Evolutionary conservation across 2,329 filamentous ascomycete genomes (phyloP), one percentile per base, ranked within the genome.

Genomic region (Bipolaris cookei): DNA sequence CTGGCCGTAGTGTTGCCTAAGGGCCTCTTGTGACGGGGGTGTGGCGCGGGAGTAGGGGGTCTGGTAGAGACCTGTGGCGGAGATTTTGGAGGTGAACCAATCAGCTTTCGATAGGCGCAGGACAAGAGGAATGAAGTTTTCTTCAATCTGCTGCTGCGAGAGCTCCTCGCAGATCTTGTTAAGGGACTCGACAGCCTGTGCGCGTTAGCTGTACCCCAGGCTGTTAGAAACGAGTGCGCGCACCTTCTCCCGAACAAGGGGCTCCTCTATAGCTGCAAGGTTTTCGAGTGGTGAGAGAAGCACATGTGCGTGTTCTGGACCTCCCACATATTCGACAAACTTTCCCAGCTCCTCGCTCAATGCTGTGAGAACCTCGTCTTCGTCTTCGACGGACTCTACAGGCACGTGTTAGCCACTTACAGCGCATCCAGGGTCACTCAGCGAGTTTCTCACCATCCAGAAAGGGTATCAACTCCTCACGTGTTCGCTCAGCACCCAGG

Each of bases 41-140:
- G 92, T 90, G 58, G 95, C 92, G 83, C 96, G 96, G 72, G 88
- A 90, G 83, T 99, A 99, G 64, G 95, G 94, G 46, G 88, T 87
- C 76, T 91, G 95, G 82, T 94, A 99, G 62, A 99, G 89, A 62
- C 95, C 95, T 65, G 94, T 97, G 62, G 94, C 95, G 30, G 95
- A 99, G 65, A 99, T 95, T 82, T 98, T 99, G 65, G 95, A 98
- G 56, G 95, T 99, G 80, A 99, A 99, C 95, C 95, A 99, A 81
- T 99, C 95, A 80, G 95, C 95, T 85, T 98, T 99, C 65, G 95
- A 96, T 61, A 99, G 90, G 75, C 95, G 92, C 74, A 96, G 87
- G 58, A 93, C 93, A 74, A 99, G 89, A 61, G 95, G 95, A 69
- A 99, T 94, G 81, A 98, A 98, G 80, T 93, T 91, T 73, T 97